Evolutionary conservation across 306 rosid genomes (phyloP).

Genomic region (Glycine soja): DNA sequence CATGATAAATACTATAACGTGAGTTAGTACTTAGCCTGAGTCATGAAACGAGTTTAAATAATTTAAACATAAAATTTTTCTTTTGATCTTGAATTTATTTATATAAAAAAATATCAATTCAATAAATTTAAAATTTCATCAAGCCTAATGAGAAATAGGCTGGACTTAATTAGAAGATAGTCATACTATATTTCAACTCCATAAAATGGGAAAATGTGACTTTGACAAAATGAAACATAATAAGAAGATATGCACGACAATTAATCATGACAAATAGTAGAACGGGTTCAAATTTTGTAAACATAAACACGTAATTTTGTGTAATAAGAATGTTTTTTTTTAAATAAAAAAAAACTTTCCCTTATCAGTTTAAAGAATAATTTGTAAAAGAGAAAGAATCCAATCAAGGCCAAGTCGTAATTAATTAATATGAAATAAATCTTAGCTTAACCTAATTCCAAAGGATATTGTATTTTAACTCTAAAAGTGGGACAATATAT

Average conservation of each 20-base stretch:
- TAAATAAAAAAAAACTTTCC: not conserved
- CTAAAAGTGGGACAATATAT: not conserved
- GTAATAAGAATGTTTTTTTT: too few relatives aligned
- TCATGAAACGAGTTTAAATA: not conserved
- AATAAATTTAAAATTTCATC: not conserved
- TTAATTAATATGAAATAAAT: not conserved
- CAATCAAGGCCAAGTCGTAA: not conserved
- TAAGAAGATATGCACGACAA: not conserved
- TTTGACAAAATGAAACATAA: not conserved
- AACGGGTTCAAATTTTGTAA: not conserved
- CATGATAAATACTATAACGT: not conserved
- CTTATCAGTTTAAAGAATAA: not conserved
- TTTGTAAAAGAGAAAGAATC: not conserved
- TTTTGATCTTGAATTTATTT: too few relatives aligned
- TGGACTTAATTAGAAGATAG: not conserved
- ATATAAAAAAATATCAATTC: not conserved
- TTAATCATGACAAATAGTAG: not conserved
- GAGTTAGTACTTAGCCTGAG: not conserved
- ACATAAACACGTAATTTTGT: too few relatives aligned
- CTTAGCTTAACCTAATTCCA: not conserved
- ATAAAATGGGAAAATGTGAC: not conserved
- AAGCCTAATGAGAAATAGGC: not conserved
- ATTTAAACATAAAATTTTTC: not conserved
- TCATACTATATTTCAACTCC: not conserved
- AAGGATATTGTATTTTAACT: not conserved